phyloP scores from a whole-genome alignment of 1,139 yeast genomes.

The Hyphopichia wangnamkhiaoensis region DNA sequence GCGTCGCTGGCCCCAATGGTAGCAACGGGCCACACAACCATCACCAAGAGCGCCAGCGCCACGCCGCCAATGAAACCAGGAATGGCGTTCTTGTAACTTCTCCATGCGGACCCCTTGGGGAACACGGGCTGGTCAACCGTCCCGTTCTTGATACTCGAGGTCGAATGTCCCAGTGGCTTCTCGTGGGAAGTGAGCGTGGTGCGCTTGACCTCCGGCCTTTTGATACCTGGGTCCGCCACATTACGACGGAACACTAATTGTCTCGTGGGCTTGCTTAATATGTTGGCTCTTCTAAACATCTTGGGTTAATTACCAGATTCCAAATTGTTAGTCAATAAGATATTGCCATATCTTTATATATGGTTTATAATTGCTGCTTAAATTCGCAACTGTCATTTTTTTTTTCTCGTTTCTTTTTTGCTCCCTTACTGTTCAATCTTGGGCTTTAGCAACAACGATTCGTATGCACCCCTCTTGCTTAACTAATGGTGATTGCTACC shows the following conservation, averaged over 20 bases:
- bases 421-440: too few species aligned
- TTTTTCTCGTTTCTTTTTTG: too few species aligned
- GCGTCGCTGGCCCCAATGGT: conserved; percentile 12
- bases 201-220: conserved; percentile 2
- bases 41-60: conserved; percentile 4
- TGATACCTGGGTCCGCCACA: conserved; percentile 4
- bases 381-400: neutral
- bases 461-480: too few species aligned
- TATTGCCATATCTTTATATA: neutral
- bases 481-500: too few species aligned
- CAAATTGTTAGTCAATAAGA: neutral
- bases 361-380: neutral
- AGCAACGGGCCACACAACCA: conserved; percentile 19
- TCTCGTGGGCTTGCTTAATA: neutral
- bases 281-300: neutral
- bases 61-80: conserved; percentile 1
- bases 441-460: too few species aligned
- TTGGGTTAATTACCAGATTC: neutral
- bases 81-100: neutral
- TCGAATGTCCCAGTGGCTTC: neutral
- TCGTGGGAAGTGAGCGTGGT: conserved; percentile 3
- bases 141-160: conserved; percentile 4
- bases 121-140: conserved; percentile 2
- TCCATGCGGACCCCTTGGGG: conserved; percentile 4
- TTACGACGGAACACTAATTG: conserved; percentile 4